Base-by-base conservation (phyloP, 441 rosid species). In the Caryocar brasiliense region DNA sequence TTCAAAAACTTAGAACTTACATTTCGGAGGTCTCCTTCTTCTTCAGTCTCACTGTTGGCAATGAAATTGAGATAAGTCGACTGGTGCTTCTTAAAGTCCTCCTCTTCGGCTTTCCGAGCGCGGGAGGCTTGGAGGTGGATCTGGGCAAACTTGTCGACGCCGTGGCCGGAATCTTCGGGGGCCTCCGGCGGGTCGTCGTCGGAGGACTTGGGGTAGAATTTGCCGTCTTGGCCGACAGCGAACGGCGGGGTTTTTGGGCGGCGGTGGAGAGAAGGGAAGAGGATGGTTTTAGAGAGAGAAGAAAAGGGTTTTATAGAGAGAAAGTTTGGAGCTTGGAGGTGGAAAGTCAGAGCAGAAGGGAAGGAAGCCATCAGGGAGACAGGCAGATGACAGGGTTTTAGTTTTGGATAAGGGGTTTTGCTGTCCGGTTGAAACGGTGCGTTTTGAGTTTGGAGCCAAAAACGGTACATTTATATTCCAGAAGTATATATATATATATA, bases 171-270 rank as follows among this genome's bases (percentile, higher is more conserved):
- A 34, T 85, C 98, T 33, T 86, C 96, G 0, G 88, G 72, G 0
- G 91, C 96, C 58, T 85, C 98, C 0, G 96, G 96, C 0, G 96
- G 98, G 62, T 91, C 98, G 44, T 81, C 83, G 42, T 71, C 86
- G 1, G 93, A 60, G 0, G 95, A 77, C 45, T 59, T 70, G 3
- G 96, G 93, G 54, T 78, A 72, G 9, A 70, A 81, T 41, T 66
- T 79, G 0, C 83, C 82, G 59, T 53, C 65, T 1, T 67, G 77
- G 4, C 76, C 74, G 6, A 67, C 62, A 11, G 79, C 70, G 15
- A 30, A 66, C 2, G 43, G 46, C 19, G 48, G 45, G 33, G 0
- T n/a, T n/a, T n/a, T n/a, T n/a, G n/a, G 42, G 2, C 2, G 38
- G 32, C 9, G 54, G 56, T 9, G 37, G 25, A 21, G 47, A 18